Evolutionary conservation across 1,284 basidiomycete species (phyloP).

Genomic region (Volvariella volvacea): DNA sequence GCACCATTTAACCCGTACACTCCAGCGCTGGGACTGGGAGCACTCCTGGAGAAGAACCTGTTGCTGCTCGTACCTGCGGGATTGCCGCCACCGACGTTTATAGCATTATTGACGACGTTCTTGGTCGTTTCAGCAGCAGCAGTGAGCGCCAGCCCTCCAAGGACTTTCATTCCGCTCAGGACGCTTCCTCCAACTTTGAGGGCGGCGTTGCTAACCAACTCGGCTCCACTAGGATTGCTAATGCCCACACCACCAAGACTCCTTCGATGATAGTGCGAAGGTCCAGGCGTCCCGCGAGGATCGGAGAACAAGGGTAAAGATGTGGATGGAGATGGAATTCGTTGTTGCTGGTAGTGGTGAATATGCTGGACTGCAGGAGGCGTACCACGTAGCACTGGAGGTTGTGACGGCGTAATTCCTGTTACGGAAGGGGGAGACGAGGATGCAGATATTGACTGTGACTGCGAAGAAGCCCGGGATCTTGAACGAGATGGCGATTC

Average conservation of each 20-base stretch:
- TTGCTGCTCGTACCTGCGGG: conserved; percentile 9
- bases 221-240: conserved; percentile 17
- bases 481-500: neutral
- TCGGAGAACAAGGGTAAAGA: neutral
- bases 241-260: conserved; percentile 9
- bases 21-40: conserved; percentile 3
- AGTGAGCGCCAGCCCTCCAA: conserved; percentile 58
- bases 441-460: conserved; percentile 13
- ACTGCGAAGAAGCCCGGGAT: conserved; percentile 11
- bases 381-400: neutral
- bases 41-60: conserved; percentile 7
- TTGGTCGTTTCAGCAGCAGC: conserved; percentile 41
- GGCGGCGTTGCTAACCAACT: conserved; percentile 44
- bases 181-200: conserved; percentile 54
- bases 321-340: neutral
- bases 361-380: neutral
- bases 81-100: conserved; percentile 1
- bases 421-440: conserved; percentile 17
- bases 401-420: neutral
- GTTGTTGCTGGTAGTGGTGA: neutral
- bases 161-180: conserved; percentile 54
- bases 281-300: neutral
- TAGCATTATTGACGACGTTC: conserved; percentile 10
- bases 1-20: neutral
- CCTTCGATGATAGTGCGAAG: neutral